Base-by-base conservation (phyloP, 169 alveolate species). In the Cryptosporidium felis region DNA sequence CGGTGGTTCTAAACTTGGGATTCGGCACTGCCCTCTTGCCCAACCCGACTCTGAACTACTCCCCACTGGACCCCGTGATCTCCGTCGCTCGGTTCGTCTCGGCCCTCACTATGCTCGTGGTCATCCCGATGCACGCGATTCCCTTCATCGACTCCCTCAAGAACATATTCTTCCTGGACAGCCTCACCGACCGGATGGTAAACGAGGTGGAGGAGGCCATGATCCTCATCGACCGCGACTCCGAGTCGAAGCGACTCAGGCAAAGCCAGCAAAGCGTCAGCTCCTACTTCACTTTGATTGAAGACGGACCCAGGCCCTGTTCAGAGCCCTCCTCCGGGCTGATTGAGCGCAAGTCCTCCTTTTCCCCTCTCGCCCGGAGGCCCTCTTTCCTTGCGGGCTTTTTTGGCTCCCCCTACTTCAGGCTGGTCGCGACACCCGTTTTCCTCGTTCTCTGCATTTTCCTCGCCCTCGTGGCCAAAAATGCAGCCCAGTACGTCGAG, bases 401-500 rank as follows among this genome's bases (percentile, higher is more conserved):
- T n/a, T n/a, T n/a, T n/a, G 8, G 9, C 44, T 74, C 85, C 18
- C n/a, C 26, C 23, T n/a, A 49, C 32, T 74, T 74, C n/a, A 47
- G 85, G 28, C 34, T 51, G 12, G 12, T 74, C n/a, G 34, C 59
- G n/a, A 34, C 67, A 0, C 10, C 56, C 23, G 18, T 74, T 34
- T 74, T 74, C 21, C 58, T 74, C 28, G 21, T 74, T 5, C 26
- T 74, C 30, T 74, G 85, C 41, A 74, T 74, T 21, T 6, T 49
- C 2, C 34, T 74, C 14, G 66, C 85, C 28, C 58, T 74, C n/a
- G 12, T 36, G n/a, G 85, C 85, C 14, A 74, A 74, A 46, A 58
- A 40, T 53, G 85, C 85, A 12, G 85, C 85, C 56, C 85, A 74
- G 26, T 74, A 74, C 56, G 42, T 74, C 3, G 85, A 74, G 46